Base-by-base conservation (phyloP, 495 filamentous ascomycete genomes). In the Aspergillus funiculosus region DNA sequence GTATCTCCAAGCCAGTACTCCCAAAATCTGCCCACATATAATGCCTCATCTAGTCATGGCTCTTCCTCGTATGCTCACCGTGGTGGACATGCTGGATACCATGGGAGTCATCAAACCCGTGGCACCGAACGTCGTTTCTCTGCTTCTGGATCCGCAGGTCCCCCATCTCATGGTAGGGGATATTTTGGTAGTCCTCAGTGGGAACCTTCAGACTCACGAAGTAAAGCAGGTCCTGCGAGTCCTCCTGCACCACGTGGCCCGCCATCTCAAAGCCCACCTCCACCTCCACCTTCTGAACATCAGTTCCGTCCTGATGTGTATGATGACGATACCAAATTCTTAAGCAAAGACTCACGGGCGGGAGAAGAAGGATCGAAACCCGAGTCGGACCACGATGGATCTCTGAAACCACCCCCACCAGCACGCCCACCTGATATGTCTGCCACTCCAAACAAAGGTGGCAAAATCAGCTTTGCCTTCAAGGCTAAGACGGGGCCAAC, bases 391-490 rank as follows among this genome's bases (percentile, higher is more conserved):
- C 46, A 58, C 41, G 55, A 46, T 8, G 54, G 54, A 48, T 28
- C 50, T 8, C 59, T 69, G 31, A 76, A 76, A 67, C 64, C 63
- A 21, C 76, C 75, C 6, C 72, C 75, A 19, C 58, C 60, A 10
- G 31, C 41, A 18, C 66, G 60, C 32, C 69, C 78, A 47, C 60
- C 74, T 10, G 61, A 71, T 11, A 61, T 68, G 5, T 66, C 76
- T 18, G 68, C 76, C 27, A 71, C 77, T 18, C 66, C 75, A 39
- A 71, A 70, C 31, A 78, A 75, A 65, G 77, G 73, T 11, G 82
- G 81, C 27, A 91, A 89, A 60, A 87, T 95, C 54, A 89, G 86
- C 55, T 95, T 95, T 62, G 84, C 87, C 9, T 83, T 95, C 62
- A 94, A 92, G 59, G 69, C 79, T 0, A 92, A 92, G 48, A 64